These are phyloP conservation scores for Cladosporium sp. DNA, from an alignment of 2,329 filamentous ascomycete genomes.

Conservation along the genomic window DNA sequence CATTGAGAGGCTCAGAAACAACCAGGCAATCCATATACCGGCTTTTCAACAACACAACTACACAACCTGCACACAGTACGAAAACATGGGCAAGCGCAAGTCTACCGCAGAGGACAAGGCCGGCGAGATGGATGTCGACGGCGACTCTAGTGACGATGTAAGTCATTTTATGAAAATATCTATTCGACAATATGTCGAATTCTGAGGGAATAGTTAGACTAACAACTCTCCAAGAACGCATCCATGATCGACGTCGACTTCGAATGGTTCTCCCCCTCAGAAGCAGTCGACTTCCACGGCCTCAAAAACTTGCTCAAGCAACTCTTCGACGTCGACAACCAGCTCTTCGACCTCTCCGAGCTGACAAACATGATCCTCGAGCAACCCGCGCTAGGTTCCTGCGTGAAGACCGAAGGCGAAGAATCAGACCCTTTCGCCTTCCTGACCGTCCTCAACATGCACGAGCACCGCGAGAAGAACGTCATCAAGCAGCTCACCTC, in stretches of 20 bases:
- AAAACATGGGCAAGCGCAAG: slow-evolving; percentile 54
- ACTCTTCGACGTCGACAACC: slow-evolving; percentile 84
- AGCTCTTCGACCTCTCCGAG: slow-evolving; percentile 82
- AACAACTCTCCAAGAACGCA: slow-evolving; percentile 63
- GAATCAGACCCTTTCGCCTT: slow-evolving; percentile 92
- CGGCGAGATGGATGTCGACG: slow-evolving; percentile 42
- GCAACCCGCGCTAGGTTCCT: slow-evolving; percentile 81
- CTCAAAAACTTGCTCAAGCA: slow-evolving; percentile 88
- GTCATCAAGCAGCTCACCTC: slow-evolving; percentile 69
- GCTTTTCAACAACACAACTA: no score
- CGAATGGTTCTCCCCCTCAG: slow-evolving; percentile 93
- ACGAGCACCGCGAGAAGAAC: slow-evolving; percentile 72
- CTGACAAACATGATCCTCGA: slow-evolving; percentile 84
- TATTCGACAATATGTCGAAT: not conserved
- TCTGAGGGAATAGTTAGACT: not conserved
- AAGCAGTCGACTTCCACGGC: slow-evolving; percentile 90
- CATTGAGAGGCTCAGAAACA: not conserved
- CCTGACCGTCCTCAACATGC: slow-evolving; percentile 81
- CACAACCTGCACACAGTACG: no score
- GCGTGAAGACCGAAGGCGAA: slow-evolving; percentile 95
- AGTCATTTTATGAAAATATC: slow-evolving; percentile 2
- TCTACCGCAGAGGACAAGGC: slow-evolving; percentile 49
- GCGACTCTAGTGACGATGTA: slow-evolving; percentile 39
- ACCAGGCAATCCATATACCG: no score
- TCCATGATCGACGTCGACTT: slow-evolving; percentile 95